Conservation (phyloP, 306 rosid genomes). For the Senna siamea region DNA sequence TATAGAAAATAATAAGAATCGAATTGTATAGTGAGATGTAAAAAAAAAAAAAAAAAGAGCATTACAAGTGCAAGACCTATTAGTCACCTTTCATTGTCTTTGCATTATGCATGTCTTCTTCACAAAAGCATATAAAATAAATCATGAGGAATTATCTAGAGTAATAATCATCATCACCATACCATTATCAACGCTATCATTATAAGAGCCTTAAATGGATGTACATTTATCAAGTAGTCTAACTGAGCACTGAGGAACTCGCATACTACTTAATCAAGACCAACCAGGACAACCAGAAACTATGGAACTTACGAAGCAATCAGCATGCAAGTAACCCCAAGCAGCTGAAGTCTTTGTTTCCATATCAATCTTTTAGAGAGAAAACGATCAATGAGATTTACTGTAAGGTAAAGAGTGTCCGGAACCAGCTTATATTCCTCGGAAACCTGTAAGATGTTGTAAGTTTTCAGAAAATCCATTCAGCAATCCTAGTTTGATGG, state of each 20-base stretch:
- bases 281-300: slow-evolving; percentile 3
- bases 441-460: slow-evolving; percentile 68
- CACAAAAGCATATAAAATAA: background rate
- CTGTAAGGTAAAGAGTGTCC: slow-evolving; percentile 88
- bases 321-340: slow-evolving; percentile 86
- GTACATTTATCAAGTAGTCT: too few relatives aligned
- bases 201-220: background rate
- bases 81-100: background rate
- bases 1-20: background rate
- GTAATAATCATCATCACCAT: background rate
- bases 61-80: slow-evolving; percentile 4
- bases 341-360: slow-evolving; percentile 74
- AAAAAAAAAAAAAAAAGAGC: background rate
- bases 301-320: slow-evolving; percentile 80
- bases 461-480: slow-evolving; percentile 31
- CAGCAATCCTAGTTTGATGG: slow-evolving; percentile 2
- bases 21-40: background rate
- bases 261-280: slow-evolving; percentile 4
- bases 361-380: slow-evolving; percentile 61
- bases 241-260: slow-evolving; percentile 3
- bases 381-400: slow-evolving; percentile 82
- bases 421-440: slow-evolving; percentile 84
- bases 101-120: background rate
- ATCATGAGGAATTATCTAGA: background rate
- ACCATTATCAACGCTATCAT: slow-evolving; percentile 14